These are phyloP conservation scores for Teratosphaeria epicoccoides DNA, from an alignment of 2,329 filamentous ascomycete species.

Conservation along the genomic window DNA sequence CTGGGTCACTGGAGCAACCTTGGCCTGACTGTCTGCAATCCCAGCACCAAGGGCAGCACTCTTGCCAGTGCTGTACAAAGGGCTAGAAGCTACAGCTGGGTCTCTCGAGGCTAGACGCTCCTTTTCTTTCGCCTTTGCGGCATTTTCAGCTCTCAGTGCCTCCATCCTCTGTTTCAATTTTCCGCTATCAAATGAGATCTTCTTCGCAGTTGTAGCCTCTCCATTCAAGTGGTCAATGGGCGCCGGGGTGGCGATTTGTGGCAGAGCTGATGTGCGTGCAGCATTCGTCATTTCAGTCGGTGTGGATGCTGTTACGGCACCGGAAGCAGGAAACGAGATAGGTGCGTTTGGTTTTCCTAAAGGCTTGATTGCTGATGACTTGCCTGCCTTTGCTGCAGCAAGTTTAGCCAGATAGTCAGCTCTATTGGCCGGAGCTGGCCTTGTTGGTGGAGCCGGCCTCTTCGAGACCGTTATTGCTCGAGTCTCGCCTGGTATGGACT, in stretches of 20 bases:
- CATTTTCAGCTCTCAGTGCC: conserved; percentile 44
- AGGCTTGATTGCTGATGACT: neutral
- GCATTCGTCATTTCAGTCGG: neutral
- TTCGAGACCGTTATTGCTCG: neutral
- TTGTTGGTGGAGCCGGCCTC: neutral
- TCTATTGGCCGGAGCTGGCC: neutral
- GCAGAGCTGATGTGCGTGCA: neutral
- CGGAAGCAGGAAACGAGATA: neutral
- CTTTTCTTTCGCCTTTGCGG: conserved; percentile 10
- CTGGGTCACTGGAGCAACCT: neutral
- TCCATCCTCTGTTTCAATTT: conserved; percentile 70
- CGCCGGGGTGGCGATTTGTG: neutral
- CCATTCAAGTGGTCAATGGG: neutral
- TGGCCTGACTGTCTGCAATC: neutral
- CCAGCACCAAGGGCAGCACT: conserved; percentile 10
- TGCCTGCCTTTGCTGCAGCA: conserved; percentile 3
- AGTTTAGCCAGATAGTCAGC: neutral
- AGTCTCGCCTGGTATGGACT: neutral
- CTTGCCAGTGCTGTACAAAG: neutral
- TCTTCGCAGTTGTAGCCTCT: neutral
- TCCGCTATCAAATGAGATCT: conserved; percentile 43
- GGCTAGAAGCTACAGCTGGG: conserved; percentile 4
- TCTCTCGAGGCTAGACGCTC: conserved; percentile 6
- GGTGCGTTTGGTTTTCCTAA: neutral
- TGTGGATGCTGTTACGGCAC: neutral